Evolutionary conservation across 2,329 filamentous ascomycete genomes (phyloP).

Genomic region (Tolypocladium album): DNA sequence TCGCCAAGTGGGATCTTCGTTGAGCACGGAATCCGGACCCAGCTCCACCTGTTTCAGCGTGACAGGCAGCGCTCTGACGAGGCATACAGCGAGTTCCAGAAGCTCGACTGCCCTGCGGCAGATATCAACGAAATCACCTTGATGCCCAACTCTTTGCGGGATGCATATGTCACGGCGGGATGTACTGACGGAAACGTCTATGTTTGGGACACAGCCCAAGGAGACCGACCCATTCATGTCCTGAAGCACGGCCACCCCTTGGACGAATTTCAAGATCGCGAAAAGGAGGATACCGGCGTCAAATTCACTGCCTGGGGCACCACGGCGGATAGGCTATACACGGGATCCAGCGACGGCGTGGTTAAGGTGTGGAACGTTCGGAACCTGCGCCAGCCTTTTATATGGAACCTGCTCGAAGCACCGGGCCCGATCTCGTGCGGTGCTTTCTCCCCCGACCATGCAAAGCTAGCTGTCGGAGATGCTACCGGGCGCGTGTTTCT

Average conservation of each 20-base stretch:
- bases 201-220: constrained; percentile 49
- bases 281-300: constrained; percentile 48
- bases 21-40: constrained; percentile 37
- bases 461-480: constrained; percentile 48
- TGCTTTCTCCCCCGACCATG: constrained; percentile 44
- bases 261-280: constrained; percentile 33
- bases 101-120: constrained; percentile 45
- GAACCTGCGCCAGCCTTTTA: constrained; percentile 27
- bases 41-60: constrained; percentile 43
- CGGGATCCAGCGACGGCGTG: constrained; percentile 51
- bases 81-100: constrained; percentile 33
- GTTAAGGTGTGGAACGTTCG: constrained; percentile 55
- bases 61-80: constrained; percentile 14
- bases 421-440: constrained; percentile 47
- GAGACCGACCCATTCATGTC: constrained; percentile 44
- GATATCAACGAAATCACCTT: constrained; percentile 55
- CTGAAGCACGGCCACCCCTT: constrained; percentile 39
- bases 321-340: constrained; percentile 47
- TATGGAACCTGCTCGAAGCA: constrained; percentile 42
- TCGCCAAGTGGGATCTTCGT: constrained; percentile 37
- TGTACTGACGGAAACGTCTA: constrained; percentile 53
- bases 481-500: constrained; percentile 50
- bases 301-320: constrained; percentile 54
- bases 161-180: constrained; percentile 47
- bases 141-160: constrained; percentile 39